Percentiles rank a stretch among this genome's conserved stretches.
Evolutionary conservation across 2,329 filamentous ascomycete genomes (phyloP).

Genomic region (Periconia macrospinosa): DNA sequence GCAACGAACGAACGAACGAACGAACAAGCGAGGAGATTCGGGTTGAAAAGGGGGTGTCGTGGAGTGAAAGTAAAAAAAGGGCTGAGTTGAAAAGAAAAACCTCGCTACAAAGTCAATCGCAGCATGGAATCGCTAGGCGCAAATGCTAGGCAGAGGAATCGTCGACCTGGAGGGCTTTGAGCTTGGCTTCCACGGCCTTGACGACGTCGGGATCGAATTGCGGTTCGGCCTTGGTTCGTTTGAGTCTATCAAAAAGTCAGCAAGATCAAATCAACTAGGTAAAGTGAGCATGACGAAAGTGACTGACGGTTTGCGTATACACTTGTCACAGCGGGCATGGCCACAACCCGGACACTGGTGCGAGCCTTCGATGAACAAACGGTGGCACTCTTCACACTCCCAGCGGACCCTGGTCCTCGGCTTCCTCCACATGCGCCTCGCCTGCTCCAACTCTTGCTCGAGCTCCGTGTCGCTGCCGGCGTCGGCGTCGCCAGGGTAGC

Average conservation of each 20-base stretch:
- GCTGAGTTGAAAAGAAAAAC: no score
- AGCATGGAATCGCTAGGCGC: no score
- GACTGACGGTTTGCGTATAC: slow-evolving; percentile 56
- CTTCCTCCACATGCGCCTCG: slow-evolving; percentile 47
- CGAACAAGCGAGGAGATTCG: no score
- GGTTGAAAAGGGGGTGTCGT: no score
- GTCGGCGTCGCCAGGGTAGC: slow-evolving; percentile 66
- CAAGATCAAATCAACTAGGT: not conserved
- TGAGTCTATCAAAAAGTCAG: slow-evolving; percentile 47
- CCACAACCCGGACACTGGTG: slow-evolving; percentile 63
- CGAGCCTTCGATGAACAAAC: slow-evolving; percentile 59
- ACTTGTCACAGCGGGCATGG: slow-evolving; percentile 62
- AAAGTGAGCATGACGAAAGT: not conserved
- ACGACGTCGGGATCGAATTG: slow-evolving; percentile 64
- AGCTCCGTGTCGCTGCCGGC: slow-evolving; percentile 37
- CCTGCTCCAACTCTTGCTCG: slow-evolving; percentile 24
- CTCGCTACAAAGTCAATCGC: no score
- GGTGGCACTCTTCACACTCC: slow-evolving; percentile 65
- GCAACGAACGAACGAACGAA: no score
- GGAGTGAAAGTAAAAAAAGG: no score
- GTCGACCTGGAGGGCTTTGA: slow-evolving; percentile 41
- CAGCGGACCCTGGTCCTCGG: slow-evolving; percentile 49
- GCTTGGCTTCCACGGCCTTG: slow-evolving; percentile 59
- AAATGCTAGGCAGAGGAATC: slow-evolving; percentile 7
- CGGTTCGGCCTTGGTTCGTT: slow-evolving; percentile 58